Percentiles rank a stretch among this genome's conserved stretches.
Conservation (phyloP, 768 basidiomycete species). For the Podaxis pistillaris region DNA sequence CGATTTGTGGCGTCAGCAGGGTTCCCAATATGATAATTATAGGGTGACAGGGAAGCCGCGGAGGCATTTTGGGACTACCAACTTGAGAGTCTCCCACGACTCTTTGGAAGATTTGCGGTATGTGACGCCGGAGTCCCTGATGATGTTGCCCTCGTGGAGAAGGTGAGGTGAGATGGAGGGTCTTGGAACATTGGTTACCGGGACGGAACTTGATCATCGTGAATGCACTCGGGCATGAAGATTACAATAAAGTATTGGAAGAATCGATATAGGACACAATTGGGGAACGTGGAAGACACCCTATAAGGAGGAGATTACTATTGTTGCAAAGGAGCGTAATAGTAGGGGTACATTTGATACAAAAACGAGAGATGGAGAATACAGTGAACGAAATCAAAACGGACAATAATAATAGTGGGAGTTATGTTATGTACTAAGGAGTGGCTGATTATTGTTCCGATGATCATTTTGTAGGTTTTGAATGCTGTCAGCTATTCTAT, state of each 20-base stretch:
- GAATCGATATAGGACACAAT: background rate
- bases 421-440: background rate
- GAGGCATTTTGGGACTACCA: background rate
- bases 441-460: background rate
- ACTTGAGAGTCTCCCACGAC: background rate
- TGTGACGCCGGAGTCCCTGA: background rate
- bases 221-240: background rate
- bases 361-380: slow-evolving; percentile 1
- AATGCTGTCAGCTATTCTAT: background rate
- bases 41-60: slow-evolving; percentile 9
- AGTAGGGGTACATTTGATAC: slow-evolving; percentile 11
- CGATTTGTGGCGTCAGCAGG: background rate
- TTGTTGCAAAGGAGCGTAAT: slow-evolving; percentile 10
- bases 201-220: no score
- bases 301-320: background rate
- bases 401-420: slow-evolving; percentile 9
- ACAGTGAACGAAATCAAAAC: background rate
- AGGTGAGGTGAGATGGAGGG: no score
- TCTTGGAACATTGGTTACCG: no score
- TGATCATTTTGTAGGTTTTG: background rate
- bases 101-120: background rate
- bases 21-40: background rate
- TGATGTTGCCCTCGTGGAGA: no score
- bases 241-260: background rate
- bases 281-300: background rate